phyloP scores from a whole-genome alignment of 345 rosid genomes.

The Hypericum androsaemum region DNA sequence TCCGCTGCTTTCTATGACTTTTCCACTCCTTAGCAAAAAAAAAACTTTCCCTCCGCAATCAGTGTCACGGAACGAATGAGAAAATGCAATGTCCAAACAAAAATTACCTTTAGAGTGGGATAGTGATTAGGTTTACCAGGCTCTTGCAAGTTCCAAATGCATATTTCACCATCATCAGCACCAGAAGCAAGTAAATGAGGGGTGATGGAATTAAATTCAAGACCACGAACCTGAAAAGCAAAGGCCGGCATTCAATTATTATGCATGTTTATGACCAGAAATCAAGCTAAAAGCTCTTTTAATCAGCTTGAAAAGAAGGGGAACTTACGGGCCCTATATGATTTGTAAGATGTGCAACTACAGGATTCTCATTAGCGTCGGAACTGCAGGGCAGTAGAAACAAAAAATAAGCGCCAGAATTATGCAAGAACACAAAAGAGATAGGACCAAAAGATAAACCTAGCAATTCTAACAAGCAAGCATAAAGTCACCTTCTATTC shows the following conservation, averaged over 20 bases:
- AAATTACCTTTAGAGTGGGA: slow-evolving; percentile 68
- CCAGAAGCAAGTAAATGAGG: slow-evolving; percentile 94
- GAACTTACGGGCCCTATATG: slow-evolving; percentile 94
- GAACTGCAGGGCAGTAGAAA: slow-evolving; percentile 33
- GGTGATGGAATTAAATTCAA: slow-evolving; percentile 67
- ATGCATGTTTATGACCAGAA: slow-evolving; percentile 1
- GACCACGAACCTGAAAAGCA: slow-evolving; percentile 83
- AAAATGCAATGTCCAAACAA: neutral
- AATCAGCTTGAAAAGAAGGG: slow-evolving; percentile 7
- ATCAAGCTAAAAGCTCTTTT: neutral
- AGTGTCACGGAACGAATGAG: too few species aligned
- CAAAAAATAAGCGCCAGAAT: neutral
- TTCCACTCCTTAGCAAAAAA: too few species aligned
- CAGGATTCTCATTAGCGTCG: slow-evolving; percentile 44
- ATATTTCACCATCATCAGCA: slow-evolving; percentile 93
- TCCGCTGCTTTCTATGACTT: too few species aligned
- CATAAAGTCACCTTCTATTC: too few species aligned
- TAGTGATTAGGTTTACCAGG: slow-evolving; percentile 80
- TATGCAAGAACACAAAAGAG: neutral
- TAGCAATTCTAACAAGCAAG: too few species aligned
- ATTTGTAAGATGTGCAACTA: slow-evolving; percentile 63
- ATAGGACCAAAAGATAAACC: neutral
- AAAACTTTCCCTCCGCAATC: too few species aligned
- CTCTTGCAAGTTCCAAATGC: slow-evolving; percentile 82
- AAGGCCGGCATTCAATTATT: slow-evolving; percentile 5